phyloP scores from a whole-genome alignment of 345 rosid genomes.

The Bruguiera gymnorhiza region DNA sequence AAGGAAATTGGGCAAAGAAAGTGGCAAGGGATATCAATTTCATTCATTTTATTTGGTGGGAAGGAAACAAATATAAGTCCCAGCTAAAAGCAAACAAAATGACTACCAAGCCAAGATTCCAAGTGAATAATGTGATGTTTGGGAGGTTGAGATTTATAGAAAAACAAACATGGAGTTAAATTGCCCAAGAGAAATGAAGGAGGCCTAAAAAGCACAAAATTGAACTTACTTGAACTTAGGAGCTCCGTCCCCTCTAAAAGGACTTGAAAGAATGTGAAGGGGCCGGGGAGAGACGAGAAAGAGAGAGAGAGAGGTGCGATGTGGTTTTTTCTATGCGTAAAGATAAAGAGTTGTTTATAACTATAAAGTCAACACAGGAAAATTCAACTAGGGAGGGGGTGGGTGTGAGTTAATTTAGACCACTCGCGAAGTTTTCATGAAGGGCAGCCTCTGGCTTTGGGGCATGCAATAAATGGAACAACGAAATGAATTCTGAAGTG shows the following conservation, averaged over 20 bases:
- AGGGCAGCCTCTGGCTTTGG: conserved; percentile 8
- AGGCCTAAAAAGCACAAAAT: neutral
- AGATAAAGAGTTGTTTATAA: conserved; percentile 2
- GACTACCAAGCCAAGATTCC: neutral
- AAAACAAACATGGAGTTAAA: neutral
- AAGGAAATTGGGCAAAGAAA: conserved; percentile 65
- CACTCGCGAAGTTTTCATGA: conserved; percentile 7
- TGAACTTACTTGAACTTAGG: conserved; percentile 4
- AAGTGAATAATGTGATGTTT: neutral
- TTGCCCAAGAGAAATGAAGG: neutral
- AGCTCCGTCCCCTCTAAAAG: neutral
- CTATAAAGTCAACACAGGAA: conserved; percentile 40
- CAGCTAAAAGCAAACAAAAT: no score
- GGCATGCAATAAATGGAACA: no score
- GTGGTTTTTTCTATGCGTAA: neutral
- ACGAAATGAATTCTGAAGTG: conserved; percentile 2
- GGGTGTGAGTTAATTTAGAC: neutral
- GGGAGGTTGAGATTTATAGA: neutral
- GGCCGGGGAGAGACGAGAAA: neutral
- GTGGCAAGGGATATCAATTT: conserved; percentile 40
- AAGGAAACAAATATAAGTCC: neutral
- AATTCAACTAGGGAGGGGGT: neutral
- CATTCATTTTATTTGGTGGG: conserved; percentile 21
- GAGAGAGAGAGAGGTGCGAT: neutral
- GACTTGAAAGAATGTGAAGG: neutral